Evolutionary conservation across 2,329 filamentous ascomycete species (phyloP).

Genomic region (Akanthomyces dipterigenus): DNA sequence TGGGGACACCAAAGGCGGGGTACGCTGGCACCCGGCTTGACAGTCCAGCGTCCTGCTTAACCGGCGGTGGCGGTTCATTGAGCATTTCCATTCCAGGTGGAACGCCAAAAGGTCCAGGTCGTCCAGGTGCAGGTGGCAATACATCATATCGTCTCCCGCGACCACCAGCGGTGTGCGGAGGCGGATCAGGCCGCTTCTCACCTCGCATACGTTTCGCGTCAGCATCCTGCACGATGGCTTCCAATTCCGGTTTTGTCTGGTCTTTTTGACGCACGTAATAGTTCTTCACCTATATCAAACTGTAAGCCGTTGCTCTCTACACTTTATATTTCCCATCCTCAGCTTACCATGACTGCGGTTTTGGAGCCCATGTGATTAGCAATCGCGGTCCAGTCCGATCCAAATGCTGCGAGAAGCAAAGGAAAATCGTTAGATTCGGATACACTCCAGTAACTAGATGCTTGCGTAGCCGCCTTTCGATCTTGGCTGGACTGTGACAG

Average conservation of each 20-base stretch:
- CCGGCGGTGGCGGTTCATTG: constrained; percentile 32
- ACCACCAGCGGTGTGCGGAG: constrained; percentile 43
- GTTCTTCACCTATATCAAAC: constrained; percentile 40
- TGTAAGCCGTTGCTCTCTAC: background rate
- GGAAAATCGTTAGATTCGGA: constrained; percentile 74
- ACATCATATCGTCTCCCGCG: constrained; percentile 45
- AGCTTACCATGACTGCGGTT: constrained; percentile 70
- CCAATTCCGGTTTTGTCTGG: constrained; percentile 51
- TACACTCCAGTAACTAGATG: constrained; percentile 83
- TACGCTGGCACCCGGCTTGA: constrained; percentile 31
- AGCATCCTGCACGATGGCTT: constrained; percentile 52
- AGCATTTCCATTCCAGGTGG: constrained; percentile 37
- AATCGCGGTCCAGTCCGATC: constrained; percentile 71
- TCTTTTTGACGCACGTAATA: constrained; percentile 60
- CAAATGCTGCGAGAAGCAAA: constrained; percentile 64
- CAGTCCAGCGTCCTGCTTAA: constrained; percentile 38
- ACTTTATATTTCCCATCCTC: background rate
- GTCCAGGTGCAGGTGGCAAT: constrained; percentile 26
- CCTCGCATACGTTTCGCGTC: constrained; percentile 49
- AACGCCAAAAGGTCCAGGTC: constrained; percentile 39
- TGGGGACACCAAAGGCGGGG: constrained; percentile 38
- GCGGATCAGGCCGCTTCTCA: constrained; percentile 54
- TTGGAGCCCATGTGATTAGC: constrained; percentile 76
- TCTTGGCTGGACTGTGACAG: constrained; percentile 39
- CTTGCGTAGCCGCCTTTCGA: constrained; percentile 48